A percentile compares a stretch with the other conserved stretches of the same genome.
These are phyloP conservation scores for Paramecium tetraurelia DNA, from an alignment of 73 alveolate genomes.

Conservation along the genomic window DNA sequence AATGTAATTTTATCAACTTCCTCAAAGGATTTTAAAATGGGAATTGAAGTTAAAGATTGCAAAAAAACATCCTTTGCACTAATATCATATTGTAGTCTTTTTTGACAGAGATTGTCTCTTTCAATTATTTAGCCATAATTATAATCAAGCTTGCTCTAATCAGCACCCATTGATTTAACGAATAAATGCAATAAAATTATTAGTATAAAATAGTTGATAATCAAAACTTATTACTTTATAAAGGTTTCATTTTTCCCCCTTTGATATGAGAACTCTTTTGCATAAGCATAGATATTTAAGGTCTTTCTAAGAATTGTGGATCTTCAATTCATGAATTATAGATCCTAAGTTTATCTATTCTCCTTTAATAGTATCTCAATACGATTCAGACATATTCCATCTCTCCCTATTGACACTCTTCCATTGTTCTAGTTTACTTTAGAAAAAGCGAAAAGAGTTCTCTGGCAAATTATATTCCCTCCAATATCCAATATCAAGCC, in stretches of 20 bases:
- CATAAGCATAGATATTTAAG: background rate
- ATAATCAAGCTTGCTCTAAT: background rate
- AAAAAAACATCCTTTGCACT: background rate
- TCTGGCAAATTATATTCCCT: conserved; percentile 63
- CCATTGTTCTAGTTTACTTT: too few species aligned
- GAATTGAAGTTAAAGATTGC: background rate
- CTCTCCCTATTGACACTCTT: conserved; percentile 62
- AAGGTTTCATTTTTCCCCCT: background rate
- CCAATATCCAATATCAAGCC: conserved; percentile 68
- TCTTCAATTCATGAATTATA: background rate
- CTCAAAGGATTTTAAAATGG: background rate
- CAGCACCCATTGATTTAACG: background rate
- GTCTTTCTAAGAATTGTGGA: background rate
- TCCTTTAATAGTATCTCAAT: conserved; percentile 21
- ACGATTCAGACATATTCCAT: conserved; percentile 59
- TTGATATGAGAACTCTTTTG: background rate
- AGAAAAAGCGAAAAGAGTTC: too few species aligned
- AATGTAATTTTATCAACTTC: conserved; percentile 1
- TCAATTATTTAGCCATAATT: background rate
- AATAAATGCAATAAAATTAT: background rate
- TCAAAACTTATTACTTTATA: conserved; percentile 12
- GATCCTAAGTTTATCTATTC: background rate
- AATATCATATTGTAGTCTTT: background rate
- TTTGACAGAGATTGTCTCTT: background rate
- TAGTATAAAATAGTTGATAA: background rate